phyloP scores from a whole-genome alignment of 2,329 filamentous ascomycete species.

The Endoconidiophora laricicola region DNA sequence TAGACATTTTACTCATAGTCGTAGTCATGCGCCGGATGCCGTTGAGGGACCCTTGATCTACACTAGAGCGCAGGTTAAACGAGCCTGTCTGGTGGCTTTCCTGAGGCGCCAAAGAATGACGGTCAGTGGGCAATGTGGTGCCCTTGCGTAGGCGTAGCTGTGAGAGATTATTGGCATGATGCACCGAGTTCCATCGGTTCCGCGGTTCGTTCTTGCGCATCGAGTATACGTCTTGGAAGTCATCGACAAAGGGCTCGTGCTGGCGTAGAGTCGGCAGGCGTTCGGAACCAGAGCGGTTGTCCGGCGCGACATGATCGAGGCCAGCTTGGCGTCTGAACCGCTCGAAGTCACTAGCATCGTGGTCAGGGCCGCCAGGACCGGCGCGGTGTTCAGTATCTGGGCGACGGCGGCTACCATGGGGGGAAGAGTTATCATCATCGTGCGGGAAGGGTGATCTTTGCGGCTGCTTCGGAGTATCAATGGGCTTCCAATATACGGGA shows the following conservation, averaged over 20 bases:
- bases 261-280: conserved; percentile 12
- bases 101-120: conserved; percentile 7
- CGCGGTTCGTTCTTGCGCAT: conserved; percentile 8
- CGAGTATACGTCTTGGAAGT: conserved; percentile 29
- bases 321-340: background rate
- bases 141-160: conserved; percentile 9
- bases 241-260: conserved; percentile 16
- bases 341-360: background rate
- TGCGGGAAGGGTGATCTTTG: background rate
- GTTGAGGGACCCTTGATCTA: conserved; percentile 7
- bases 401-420: conserved; percentile 5
- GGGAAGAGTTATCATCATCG: conserved; percentile 5
- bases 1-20: conserved; percentile 12
- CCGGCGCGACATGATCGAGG: background rate
- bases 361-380: background rate
- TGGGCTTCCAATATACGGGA: conserved; percentile 39
- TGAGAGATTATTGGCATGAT: conserved; percentile 1
- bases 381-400: background rate
- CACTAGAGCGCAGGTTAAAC: conserved; percentile 4
- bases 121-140: conserved; percentile 1
- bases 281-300: conserved; percentile 9
- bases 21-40: conserved; percentile 12
- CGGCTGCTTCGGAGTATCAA: conserved; percentile 11
- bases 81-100: conserved; percentile 11
- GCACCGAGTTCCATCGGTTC: conserved; percentile 8